These are phyloP conservation scores for Rosa lucieae DNA, from an alignment of 306 rosid genomes.

Conservation along the genomic window DNA sequence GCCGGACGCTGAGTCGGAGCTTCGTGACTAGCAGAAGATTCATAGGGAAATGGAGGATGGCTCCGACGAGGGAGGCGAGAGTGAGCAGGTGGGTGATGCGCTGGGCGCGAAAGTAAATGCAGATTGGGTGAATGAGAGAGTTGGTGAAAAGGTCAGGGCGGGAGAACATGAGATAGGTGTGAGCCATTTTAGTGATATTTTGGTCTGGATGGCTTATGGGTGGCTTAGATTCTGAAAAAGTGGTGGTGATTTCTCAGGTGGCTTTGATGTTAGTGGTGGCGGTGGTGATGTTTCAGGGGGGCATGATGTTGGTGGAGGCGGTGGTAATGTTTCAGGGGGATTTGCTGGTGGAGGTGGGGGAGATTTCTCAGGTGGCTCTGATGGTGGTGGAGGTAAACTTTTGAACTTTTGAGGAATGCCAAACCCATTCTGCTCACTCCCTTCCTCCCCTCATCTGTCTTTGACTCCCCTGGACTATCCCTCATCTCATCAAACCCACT, in stretches of 20 bases:
- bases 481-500: no score
- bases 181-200: constrained; percentile 49
- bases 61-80: constrained; percentile 63
- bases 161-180: constrained; percentile 50
- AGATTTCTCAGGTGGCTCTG: no score
- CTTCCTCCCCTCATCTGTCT: no score
- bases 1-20: constrained; percentile 53
- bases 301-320: no score
- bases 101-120: constrained; percentile 86
- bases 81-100: constrained; percentile 69
- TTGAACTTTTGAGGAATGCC: neutral
- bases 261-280: no score
- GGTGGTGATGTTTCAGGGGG: no score
- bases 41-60: constrained; percentile 51
- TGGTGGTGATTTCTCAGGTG: no score
- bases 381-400: no score
- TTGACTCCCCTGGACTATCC: no score
- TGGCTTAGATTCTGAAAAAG: no score
- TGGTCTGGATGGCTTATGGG: constrained; percentile 17
- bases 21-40: constrained; percentile 38
- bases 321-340: no score
- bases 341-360: no score
- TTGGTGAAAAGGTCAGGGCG: constrained; percentile 80
- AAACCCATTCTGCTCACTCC: constrained; percentile 5
- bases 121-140: constrained; percentile 76